Evolutionary conservation across 2,329 filamentous ascomycete genomes (phyloP), one percentile per base, ranked within the genome.

Genomic region (Berkeleyomyces rouxiae): DNA sequence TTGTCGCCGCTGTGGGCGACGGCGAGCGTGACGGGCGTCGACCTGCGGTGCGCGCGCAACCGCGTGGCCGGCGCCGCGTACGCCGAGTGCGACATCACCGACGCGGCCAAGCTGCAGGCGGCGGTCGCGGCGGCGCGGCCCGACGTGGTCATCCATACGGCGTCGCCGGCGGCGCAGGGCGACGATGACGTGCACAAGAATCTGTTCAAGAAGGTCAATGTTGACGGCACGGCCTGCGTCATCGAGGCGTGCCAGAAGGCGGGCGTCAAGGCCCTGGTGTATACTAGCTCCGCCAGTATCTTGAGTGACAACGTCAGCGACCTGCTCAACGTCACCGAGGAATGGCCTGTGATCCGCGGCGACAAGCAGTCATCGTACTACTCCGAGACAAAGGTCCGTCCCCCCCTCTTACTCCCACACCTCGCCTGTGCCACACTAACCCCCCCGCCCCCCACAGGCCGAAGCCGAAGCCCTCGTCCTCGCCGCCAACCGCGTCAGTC

Each of bases 141-240:
- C 23, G 84, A 90, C 70, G 82, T 95, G 11, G 89, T 99, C 60
- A 86, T 97, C 69, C 92, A 99, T 74, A 95, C 91, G 1, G 93
- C 92, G 23, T 88, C 85, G 42, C 88, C 88, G 46, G 73, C 78
- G 33, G 78, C 76, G 64, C 79, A 81, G 71, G 75, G 80, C 74
- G 73, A 72, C 69, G 69, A 77, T 71, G 74, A 76, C 70, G 73
- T 80, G 70, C 73, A 78, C 68, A 78, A 85, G 67, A 79, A 81
- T 16, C 74, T 88, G 43, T 86, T 93, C 72, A 82, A 82, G 69
- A 85, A 84, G 72, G 87, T 97, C 71, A 99, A 97, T 72, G 85
- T 96, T 61, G 85, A 90, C 60, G 92, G 92, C 60, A 96, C 93
- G 11, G 79, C 78, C 67, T 84, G 86, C 67, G 81, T 96, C 58